These are phyloP conservation scores for Lichtheimia ramosa DNA, from an alignment of 371 early-diverging fungal species.

Conservation along the genomic window DNA sequence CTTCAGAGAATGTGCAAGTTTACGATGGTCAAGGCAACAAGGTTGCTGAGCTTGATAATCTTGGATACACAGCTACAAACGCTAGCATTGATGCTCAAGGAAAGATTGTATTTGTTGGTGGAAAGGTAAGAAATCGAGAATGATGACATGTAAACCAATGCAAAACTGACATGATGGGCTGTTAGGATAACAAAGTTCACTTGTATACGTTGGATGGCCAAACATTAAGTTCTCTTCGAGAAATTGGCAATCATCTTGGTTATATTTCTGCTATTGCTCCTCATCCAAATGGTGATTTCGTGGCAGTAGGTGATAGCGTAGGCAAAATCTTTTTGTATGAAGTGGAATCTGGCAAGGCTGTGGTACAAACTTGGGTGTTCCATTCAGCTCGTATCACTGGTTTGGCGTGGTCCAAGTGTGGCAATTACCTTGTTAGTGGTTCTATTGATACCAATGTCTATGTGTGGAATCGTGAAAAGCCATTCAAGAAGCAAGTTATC, in stretches of 20 bases:
- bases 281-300: slow-evolving; percentile 66
- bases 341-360: slow-evolving; percentile 52
- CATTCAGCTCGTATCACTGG: slow-evolving; percentile 86
- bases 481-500: slow-evolving; percentile 75
- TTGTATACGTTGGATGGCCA: slow-evolving; percentile 31
- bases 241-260: slow-evolving; percentile 57
- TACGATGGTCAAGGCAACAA: slow-evolving; percentile 37
- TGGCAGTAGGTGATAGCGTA: slow-evolving; percentile 84
- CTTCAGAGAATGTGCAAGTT: slow-evolving; percentile 41
- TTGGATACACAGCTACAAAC: slow-evolving; percentile 52
- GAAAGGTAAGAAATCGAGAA: slow-evolving; percentile 48
- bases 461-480: slow-evolving; percentile 85
- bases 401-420: slow-evolving; percentile 80
- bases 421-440: slow-evolving; percentile 76
- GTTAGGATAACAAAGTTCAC: slow-evolving; percentile 52
- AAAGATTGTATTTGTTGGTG: slow-evolving; percentile 64
- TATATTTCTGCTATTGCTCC: slow-evolving; percentile 77
- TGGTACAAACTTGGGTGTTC: slow-evolving; percentile 81
- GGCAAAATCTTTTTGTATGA: slow-evolving; percentile 83
- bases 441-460: slow-evolving; percentile 89
- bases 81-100: slow-evolving; percentile 62
- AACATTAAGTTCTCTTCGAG: slow-evolving; percentile 18
- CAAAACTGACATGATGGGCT: background rate
- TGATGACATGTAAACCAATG: background rate
- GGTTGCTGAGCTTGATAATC: slow-evolving; percentile 21